A percentile compares a stretch with the other conserved stretches of the same genome.
Evolutionary conservation across 495 filamentous ascomycete genomes (phyloP).

Genomic region (Beverwykella pulmonaria): DNA sequence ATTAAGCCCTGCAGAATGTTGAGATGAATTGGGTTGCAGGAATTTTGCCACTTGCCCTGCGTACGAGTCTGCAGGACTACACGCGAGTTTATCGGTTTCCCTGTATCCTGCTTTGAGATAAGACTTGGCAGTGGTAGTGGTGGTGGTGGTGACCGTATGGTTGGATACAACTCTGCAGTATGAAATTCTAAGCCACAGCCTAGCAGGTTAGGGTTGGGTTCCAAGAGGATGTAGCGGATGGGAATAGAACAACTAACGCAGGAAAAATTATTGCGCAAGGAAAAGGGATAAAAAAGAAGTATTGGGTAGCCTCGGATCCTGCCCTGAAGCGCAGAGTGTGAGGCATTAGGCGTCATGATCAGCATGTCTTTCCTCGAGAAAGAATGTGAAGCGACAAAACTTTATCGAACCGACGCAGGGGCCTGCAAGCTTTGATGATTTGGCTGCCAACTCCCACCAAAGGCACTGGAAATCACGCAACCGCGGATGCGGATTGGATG

Average conservation of each 20-base stretch:
- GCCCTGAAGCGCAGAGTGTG: neutral
- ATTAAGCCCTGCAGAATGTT: slow-evolving; percentile 19
- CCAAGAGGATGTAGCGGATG: neutral
- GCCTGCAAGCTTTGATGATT: neutral
- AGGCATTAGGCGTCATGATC: slow-evolving; percentile 33
- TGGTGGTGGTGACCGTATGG: slow-evolving; percentile 3
- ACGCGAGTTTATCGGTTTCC: slow-evolving; percentile 1
- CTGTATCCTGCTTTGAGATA: neutral
- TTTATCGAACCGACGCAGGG: slow-evolving; percentile 8
- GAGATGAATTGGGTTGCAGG: slow-evolving; percentile 24
- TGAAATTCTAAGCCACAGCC: no score
- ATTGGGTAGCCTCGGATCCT: neutral
- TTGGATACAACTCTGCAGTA: no score
- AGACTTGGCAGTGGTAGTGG: neutral
- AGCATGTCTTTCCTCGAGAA: neutral
- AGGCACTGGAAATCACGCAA: neutral
- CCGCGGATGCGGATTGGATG: slow-evolving; percentile 19
- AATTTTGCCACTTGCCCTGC: slow-evolving; percentile 20
- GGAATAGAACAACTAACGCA: neutral
- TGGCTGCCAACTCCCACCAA: slow-evolving; percentile 5
- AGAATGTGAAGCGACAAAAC: slow-evolving; percentile 11
- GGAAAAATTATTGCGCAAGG: neutral
- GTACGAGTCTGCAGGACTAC: slow-evolving; percentile 1
- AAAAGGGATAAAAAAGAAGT: slow-evolving; percentile 1
- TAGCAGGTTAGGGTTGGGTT: no score